These are phyloP conservation scores for Helotiales sp. DNA, from an alignment of 2,329 filamentous ascomycete genomes.

Conservation along the genomic window DNA sequence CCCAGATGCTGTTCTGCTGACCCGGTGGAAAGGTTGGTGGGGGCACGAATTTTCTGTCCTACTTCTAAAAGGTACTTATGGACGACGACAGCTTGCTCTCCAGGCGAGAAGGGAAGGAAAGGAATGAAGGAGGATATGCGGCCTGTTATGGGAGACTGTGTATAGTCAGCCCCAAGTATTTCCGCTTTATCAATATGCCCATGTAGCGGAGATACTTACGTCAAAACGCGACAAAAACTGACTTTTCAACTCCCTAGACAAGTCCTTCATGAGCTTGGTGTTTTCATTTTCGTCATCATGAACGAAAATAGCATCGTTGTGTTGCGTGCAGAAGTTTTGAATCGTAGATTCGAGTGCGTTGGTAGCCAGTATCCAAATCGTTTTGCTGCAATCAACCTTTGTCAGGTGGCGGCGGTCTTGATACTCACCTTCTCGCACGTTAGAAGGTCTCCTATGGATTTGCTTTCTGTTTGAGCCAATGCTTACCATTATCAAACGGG, in stretches of 20 bases:
- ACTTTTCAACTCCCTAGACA: conserved; percentile 28
- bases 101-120: conserved; percentile 42
- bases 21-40: conserved; percentile 33
- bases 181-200: too few relatives aligned
- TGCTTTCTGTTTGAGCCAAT: too few relatives aligned
- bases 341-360: conserved; percentile 44
- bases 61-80: conserved; percentile 44
- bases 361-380: conserved; percentile 50
- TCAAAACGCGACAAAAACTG: conserved; percentile 28
- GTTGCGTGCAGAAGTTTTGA: conserved; percentile 38
- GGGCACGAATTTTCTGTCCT: conserved; percentile 26
- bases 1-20: conserved; percentile 35
- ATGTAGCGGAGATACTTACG: conserved; percentile 18
- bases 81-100: conserved; percentile 42
- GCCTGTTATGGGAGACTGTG: conserved; percentile 41
- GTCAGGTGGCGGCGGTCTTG: conserved; percentile 39
- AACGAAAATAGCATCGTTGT: conserved; percentile 33
- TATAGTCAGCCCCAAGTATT: too few relatives aligned
- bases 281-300: conserved; percentile 18
- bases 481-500: conserved; percentile 44
- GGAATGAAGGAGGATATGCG: conserved; percentile 43
- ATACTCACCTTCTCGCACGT: conserved; percentile 34
- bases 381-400: conserved; percentile 43
- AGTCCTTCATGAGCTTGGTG: conserved; percentile 22
- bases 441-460: conserved; percentile 13